phyloP scores from a whole-genome alignment of 306 rosid species.

The Cucurbita maxima region DNA sequence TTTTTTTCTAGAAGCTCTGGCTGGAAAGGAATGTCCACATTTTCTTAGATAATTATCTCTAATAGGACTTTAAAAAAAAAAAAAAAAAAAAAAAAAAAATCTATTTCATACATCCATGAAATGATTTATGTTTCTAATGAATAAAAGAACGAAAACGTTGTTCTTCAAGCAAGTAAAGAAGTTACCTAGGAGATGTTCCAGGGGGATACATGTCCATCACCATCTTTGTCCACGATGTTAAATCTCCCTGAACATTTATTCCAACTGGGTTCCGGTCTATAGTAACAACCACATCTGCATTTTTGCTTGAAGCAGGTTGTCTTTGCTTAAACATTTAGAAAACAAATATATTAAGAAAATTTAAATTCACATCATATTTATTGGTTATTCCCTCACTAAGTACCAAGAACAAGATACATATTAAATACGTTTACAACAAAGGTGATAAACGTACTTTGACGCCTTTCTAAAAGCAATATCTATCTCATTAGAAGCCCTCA shows the following conservation, averaged over 20 bases:
- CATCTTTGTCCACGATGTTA: constrained; percentile 56
- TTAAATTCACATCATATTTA: constrained; percentile 7
- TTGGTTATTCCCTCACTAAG: not conserved
- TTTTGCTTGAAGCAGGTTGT: constrained; percentile 71
- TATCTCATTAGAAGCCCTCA: constrained; percentile 35
- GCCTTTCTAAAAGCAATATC: constrained; percentile 24
- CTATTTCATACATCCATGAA: not conserved
- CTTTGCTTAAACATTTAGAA: constrained; percentile 73
- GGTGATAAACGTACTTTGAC: constrained; percentile 40
- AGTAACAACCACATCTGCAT: constrained; percentile 38
- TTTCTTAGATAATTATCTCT: too few species aligned
- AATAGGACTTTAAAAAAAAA: too few species aligned
- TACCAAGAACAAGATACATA: not conserved
- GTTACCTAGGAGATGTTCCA: constrained; percentile 45
- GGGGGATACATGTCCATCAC: constrained; percentile 57
- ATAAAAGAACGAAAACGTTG: not conserved
- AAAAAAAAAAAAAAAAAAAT: too few species aligned
- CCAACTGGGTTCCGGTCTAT: constrained; percentile 32
- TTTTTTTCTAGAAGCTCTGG: too few species aligned
- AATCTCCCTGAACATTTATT: constrained; percentile 29
- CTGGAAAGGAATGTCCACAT: too few species aligned
- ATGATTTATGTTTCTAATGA: not conserved
- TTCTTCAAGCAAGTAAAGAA: not conserved
- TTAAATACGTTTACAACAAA: not conserved
- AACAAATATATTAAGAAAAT: constrained; percentile 12